Percentiles rank a stretch among this genome's conserved stretches.
Evolutionary conservation across 306 rosid genomes (phyloP).

Genomic region (Lathyrus tuberosus): DNA sequence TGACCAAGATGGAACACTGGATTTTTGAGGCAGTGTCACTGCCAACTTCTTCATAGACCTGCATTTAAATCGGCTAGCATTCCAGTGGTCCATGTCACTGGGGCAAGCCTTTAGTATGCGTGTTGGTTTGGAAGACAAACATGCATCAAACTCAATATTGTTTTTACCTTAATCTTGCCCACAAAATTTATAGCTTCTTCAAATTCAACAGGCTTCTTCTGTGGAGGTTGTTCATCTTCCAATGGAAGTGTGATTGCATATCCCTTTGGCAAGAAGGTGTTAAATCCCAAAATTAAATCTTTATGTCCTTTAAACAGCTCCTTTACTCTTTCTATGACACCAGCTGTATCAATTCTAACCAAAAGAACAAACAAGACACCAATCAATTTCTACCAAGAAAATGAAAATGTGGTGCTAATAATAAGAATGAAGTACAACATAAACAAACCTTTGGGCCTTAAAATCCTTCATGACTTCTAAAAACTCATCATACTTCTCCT

Average conservation of each 20-base stretch:
- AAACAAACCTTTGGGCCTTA: conserved; percentile 66
- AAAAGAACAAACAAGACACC: conserved; percentile 30
- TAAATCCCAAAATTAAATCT: conserved; percentile 70
- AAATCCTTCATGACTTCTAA: conserved; percentile 74
- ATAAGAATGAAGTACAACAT: neutral
- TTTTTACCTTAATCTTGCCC: conserved; percentile 84
- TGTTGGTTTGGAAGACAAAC: conserved; percentile 1
- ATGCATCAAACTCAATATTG: conserved; percentile 33
- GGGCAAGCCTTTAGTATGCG: neutral
- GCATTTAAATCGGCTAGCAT: conserved; percentile 12
- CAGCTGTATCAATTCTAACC: conserved; percentile 67
- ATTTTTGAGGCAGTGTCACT: neutral
- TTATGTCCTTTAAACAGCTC: conserved; percentile 71
- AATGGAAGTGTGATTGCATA: conserved; percentile 66
- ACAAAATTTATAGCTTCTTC: conserved; percentile 95
- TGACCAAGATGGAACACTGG: conserved; percentile 24
- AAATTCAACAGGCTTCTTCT: conserved; percentile 92
- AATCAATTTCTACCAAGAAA: conserved; percentile 9
- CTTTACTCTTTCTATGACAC: conserved; percentile 65
- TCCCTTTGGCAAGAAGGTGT: conserved; percentile 76
- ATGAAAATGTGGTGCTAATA: neutral
- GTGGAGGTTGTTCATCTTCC: conserved; percentile 84
- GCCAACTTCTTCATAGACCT: conserved; percentile 17
- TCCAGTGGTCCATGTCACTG: neutral
- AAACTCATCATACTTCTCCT: conserved; percentile 67